Evolutionary conservation across 2,329 filamentous ascomycete species (phyloP).

Genomic region (Penicillium sumatraense): DNA sequence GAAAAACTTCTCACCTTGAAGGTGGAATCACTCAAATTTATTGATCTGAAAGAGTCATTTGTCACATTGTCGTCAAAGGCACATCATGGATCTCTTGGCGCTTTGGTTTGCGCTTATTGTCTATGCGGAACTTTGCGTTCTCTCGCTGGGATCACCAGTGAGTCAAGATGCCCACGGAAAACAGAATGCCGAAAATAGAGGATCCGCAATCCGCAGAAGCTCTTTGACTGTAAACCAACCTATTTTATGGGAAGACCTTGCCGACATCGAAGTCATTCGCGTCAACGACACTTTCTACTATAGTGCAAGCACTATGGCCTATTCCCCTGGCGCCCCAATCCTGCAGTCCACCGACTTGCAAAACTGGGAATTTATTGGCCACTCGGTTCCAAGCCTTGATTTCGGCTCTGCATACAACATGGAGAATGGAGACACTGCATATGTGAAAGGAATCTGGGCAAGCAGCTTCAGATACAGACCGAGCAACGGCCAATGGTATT

Average conservation of each 20-base stretch:
- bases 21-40: too few relatives aligned
- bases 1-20: too few relatives aligned
- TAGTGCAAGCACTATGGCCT: slow-evolving; percentile 23
- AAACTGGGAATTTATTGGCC: slow-evolving; percentile 54
- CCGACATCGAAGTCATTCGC: slow-evolving; percentile 60
- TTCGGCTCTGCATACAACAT: slow-evolving; percentile 58
- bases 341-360: slow-evolving; percentile 61
- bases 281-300: slow-evolving; percentile 58
- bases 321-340: slow-evolving; percentile 38
- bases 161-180: not conserved
- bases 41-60: too few relatives aligned
- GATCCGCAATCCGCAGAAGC: too few relatives aligned
- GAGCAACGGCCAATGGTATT: slow-evolving; percentile 58
- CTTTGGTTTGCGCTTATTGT: not conserved
- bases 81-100: not conserved
- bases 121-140: not conserved
- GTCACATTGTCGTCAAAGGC: too few relatives aligned
- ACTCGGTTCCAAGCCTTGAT: slow-evolving; percentile 51
- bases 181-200: not conserved
- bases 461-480: slow-evolving; percentile 58
- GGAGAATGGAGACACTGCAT: slow-evolving; percentile 47
- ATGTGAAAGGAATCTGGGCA: slow-evolving; percentile 62
- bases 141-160: not conserved
- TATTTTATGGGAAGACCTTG: slow-evolving; percentile 61
- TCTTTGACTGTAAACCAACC: not conserved